A percentile compares a stretch with the other conserved stretches of the same genome.
Evolutionary conservation across 2,329 filamentous ascomycete genomes (phyloP).

Genomic region (Periconia sp.): DNA sequence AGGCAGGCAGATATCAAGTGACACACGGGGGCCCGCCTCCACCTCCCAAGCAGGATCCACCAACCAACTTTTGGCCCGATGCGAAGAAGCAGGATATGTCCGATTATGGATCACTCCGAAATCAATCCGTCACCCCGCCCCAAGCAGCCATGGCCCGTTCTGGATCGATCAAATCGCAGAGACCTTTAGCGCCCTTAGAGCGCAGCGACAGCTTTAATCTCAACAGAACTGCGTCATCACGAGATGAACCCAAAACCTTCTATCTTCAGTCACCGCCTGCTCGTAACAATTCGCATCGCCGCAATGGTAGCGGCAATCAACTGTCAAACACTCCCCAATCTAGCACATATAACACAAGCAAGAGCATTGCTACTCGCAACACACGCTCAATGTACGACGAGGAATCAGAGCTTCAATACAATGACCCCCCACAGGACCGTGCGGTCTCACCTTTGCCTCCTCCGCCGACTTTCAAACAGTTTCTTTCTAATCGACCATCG

Average conservation of each 20-base stretch:
- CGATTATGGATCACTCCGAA: constrained; percentile 26
- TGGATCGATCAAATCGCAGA: constrained; percentile 30
- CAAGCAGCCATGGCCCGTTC: constrained; percentile 27
- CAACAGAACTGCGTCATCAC: constrained; percentile 7
- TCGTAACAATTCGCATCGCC: constrained; percentile 29
- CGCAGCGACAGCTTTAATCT: constrained; percentile 34
- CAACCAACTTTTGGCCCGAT: constrained; percentile 18
- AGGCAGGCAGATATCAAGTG: constrained; percentile 25
- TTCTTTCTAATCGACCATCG: constrained; percentile 40
- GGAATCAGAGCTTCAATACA: constrained; percentile 26
- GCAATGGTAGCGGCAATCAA: constrained; percentile 32
- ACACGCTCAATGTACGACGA: constrained; percentile 29
- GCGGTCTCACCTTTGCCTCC: constrained; percentile 25
- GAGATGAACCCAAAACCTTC: constrained; percentile 24
- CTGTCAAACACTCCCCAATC: constrained; percentile 35
- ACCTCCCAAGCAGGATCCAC: constrained; percentile 25
- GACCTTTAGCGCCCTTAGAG: constrained; percentile 27
- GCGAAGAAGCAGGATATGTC: constrained; percentile 21
- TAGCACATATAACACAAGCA: constrained; percentile 25
- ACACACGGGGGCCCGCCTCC: constrained; percentile 23
- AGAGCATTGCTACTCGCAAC: constrained; percentile 35
- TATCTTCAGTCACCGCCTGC: constrained; percentile 22
- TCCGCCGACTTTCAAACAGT: constrained; percentile 43
- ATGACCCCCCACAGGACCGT: constrained; percentile 19
- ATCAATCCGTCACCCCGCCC: constrained; percentile 28